Base-by-base conservation (phyloP, 345 rosid species). In the Viola odorata region DNA sequence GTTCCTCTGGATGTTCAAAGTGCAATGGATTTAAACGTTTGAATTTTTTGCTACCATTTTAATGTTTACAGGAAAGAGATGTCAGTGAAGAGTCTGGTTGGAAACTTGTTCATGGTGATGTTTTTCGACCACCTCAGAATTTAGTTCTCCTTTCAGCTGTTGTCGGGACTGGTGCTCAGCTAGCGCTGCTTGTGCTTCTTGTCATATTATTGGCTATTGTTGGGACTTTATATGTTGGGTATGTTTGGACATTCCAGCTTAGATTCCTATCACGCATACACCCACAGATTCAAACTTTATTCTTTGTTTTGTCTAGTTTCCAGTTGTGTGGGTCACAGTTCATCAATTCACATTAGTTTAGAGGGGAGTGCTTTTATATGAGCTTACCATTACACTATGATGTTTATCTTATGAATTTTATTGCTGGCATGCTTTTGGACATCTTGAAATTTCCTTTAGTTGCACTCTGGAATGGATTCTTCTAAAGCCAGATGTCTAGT, bases 71-170 rank as follows among this genome's bases (percentile, higher is more conserved):
- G 97, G 97, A 91, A 81, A 85, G 97, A 63, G 97, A 91, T 80
- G 97, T 86, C 61, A 88, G 87, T 68, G 97, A 91, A 78, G 97
- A 91, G 75, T 85, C 97, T 67, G 97, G 97, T 57, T 91, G 97
- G 97, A 91, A 91, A 77, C 94, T 91, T 76, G 97, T 91, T 62
- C 97, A 91, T 62, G 97, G 97, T 0, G 97, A 91, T 85, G 97
- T 91, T 71, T 91, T 91, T 78, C 82, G 97, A 55, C 84, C 86
- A 52, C 88, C 94, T 57, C 78, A 70, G 58, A 73, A 69, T 78
- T 67, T 84, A 71, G 91, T 81, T 70, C 48, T 88, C 61, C 80
- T 91, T 62, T 85, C 97, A 73, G 97, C 97, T 68, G 87, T 91
- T 67, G 97, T 91, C 59, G 97, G 97, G 41, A 91, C 96, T 15